Percentiles rank a stretch among this genome's conserved stretches.
phyloP scores from a whole-genome alignment of 345 rosid species.

The Pugionium dolabratum region DNA sequence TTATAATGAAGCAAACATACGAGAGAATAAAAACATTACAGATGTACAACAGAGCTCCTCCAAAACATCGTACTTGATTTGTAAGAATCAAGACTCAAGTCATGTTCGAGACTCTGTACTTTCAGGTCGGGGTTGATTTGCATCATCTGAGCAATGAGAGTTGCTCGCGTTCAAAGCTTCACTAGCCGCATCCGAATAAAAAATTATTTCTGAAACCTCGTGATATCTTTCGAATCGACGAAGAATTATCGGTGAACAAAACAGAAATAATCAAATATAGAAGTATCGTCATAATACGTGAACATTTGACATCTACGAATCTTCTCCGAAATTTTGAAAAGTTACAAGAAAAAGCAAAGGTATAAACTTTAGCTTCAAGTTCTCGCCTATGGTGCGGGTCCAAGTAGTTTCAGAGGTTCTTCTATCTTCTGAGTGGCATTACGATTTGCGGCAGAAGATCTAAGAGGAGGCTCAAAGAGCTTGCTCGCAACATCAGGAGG shows the following conservation, averaged over 20 bases:
- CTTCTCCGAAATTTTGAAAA: not conserved
- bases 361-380: slow-evolving; percentile 9
- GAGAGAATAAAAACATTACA: slow-evolving; percentile 43
- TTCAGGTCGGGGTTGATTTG: slow-evolving; percentile 28
- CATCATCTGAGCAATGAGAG: slow-evolving; percentile 57
- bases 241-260: not conserved
- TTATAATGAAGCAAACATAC: not conserved
- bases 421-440: slow-evolving; percentile 50
- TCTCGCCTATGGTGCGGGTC: slow-evolving; percentile 46
- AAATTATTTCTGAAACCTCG: not conserved
- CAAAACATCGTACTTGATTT: slow-evolving; percentile 67
- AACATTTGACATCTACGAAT: not conserved
- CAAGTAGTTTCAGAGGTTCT: slow-evolving; percentile 62
- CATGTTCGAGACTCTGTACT: not conserved
- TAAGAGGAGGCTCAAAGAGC: slow-evolving; percentile 83
- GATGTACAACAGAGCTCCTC: slow-evolving; percentile 66
- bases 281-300: too few relatives aligned
- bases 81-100: slow-evolving; percentile 17
- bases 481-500: slow-evolving; percentile 83
- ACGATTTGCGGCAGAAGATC: slow-evolving; percentile 66
- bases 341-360: slow-evolving; percentile 18
- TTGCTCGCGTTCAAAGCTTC: slow-evolving; percentile 60
- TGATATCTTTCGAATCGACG: not conserved
- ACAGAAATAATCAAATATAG: not conserved
- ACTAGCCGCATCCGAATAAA: slow-evolving; percentile 48